These are phyloP conservation scores for Phyllosticta paracitricarpa DNA, from an alignment of 2,329 filamentous ascomycete species.

Conservation along the genomic window DNA sequence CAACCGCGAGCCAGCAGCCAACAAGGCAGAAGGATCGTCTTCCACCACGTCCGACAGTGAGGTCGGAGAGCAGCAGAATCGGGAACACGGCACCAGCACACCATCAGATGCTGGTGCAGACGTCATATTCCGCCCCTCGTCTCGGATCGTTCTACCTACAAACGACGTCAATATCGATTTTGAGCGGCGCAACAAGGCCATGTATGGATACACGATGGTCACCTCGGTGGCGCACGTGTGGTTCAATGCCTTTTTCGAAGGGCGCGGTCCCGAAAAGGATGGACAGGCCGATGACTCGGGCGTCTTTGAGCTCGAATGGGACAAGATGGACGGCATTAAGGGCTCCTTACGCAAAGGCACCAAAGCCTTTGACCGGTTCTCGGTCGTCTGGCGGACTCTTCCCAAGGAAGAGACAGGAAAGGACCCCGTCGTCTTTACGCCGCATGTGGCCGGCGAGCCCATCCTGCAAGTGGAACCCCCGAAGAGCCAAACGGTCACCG, in stretches of 20 bases:
- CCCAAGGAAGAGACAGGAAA: slow-evolving; percentile 20
- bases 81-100: background rate
- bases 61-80: background rate
- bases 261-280: slow-evolving; percentile 57
- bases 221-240: slow-evolving; percentile 90
- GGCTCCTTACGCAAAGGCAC: slow-evolving; percentile 76
- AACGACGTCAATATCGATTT: slow-evolving; percentile 87
- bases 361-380: slow-evolving; percentile 67
- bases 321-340: slow-evolving; percentile 87
- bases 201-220: slow-evolving; percentile 73
- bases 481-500: background rate
- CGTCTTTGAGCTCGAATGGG: slow-evolving; percentile 62
- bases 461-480: slow-evolving; percentile 61
- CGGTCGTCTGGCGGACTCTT: slow-evolving; percentile 67
- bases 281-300: slow-evolving; percentile 60
- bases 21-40: background rate
- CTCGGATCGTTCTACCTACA: slow-evolving; percentile 60
- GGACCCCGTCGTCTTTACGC: slow-evolving; percentile 43
- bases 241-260: slow-evolving; percentile 95
- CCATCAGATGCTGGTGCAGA: slow-evolving; percentile 38
- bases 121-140: slow-evolving; percentile 66
- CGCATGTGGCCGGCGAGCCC: slow-evolving; percentile 56
- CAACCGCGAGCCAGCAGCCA: background rate
- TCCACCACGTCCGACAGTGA: background rate
- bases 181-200: slow-evolving; percentile 72